Evolutionary conservation across 345 rosid species (phyloP), one percentile per base, ranked within the genome.

Genomic region (Corchorus olitorius): DNA sequence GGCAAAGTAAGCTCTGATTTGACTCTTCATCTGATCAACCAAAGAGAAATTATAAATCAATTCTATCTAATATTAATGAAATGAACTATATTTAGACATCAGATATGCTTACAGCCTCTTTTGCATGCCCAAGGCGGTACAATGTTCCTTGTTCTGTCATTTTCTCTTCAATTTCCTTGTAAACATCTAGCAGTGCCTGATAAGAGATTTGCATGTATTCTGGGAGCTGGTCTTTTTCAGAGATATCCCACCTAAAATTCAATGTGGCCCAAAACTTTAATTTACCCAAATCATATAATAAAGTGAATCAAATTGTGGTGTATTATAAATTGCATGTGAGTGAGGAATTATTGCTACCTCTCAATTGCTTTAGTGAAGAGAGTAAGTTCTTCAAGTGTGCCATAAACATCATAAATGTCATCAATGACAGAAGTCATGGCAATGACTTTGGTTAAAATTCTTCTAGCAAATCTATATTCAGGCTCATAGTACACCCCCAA

Each of bases 181-280:
- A 77, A 52, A 81, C 50, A 72, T 78, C 81, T 5, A 70, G 58
- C 1, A 88, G 68, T 4, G 84, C 80, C 19, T 53, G 8, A 65
- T 73, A 88, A 5, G 50, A 71, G 0, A 79, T 12, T 63, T 85
- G 77, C 87, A 83, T 83, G 64, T 80, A 80, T 15, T 76, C 81
- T 0, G 81, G 80, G 0, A 81, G 71, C 3, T 75, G 33, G 22
- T 77, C 70, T 15, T 27, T 34, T 15, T 76, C 72, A 19, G 9
- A 34, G 0, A 52, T 54, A 45, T 76, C 78, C 83, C 87, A 78
- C 84, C 81, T 79, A 61, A 56, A 45, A 35, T 33, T n/a, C 35
- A 49, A 6, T 1, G 8, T 33, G 0, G n/a, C 4, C 0, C 35
- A 56, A 11, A 50, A 5, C 13, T 7, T 0, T 49, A 14, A 5